A percentile compares a stretch with the other conserved stretches of the same genome.
Conservation (phyloP, 129 eudicot genomes). For the Deinandra increscens region DNA sequence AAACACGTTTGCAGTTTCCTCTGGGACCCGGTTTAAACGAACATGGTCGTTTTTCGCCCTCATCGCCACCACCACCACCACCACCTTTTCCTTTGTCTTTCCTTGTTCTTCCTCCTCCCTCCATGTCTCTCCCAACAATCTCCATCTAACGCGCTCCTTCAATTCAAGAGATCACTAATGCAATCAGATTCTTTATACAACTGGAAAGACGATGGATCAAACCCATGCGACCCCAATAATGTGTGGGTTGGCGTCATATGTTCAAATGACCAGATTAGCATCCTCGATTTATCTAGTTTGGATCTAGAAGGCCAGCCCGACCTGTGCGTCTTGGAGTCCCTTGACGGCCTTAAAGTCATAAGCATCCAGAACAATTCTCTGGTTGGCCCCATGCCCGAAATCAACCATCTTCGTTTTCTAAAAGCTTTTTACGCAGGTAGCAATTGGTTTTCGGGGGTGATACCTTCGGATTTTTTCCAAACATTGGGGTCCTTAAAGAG, state of each 20-base stretch:
- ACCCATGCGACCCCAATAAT: constrained; percentile 40
- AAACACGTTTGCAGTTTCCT: too few species aligned
- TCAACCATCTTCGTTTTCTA: constrained; percentile 47
- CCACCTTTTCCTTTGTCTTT: too few species aligned
- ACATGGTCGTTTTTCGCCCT: too few species aligned
- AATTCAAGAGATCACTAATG: constrained; percentile 49
- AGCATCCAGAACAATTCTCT: constrained; percentile 56
- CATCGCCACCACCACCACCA: too few species aligned
- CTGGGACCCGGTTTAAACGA: too few species aligned
- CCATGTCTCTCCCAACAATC: too few species aligned
- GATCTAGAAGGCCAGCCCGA: constrained; percentile 55
- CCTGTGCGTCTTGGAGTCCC: constrained; percentile 24
- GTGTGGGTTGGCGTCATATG: constrained; percentile 68
- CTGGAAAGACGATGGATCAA: constrained; percentile 45
- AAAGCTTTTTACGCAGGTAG: constrained; percentile 41
- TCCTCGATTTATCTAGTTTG: constrained; percentile 38
- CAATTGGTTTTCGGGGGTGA: constrained; percentile 67
- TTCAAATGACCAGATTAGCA: constrained; percentile 26
- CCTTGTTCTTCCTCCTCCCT: too few species aligned
- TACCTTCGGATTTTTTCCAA: constrained; percentile 48
- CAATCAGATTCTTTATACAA: constrained; percentile 35
- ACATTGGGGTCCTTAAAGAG: constrained; percentile 57
- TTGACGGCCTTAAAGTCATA: constrained; percentile 36
- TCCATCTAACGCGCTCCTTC: constrained; percentile 34
- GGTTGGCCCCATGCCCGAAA: constrained; percentile 63